Base-by-base conservation (phyloP, 345 rosid species). In the Balakata baccata region DNA sequence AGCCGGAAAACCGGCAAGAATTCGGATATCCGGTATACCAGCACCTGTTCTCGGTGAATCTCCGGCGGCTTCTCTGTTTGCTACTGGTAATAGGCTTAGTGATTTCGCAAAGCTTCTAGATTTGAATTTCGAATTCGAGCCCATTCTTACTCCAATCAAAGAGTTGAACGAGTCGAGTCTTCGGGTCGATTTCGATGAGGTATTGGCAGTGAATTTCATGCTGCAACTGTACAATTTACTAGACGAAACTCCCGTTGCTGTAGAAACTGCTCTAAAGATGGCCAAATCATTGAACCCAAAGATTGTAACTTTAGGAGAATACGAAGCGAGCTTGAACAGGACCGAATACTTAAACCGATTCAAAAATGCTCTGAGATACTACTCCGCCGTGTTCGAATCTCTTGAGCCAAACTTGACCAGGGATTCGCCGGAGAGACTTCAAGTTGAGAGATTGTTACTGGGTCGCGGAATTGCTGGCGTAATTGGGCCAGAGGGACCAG, bases 11-110 rank as follows among this genome's bases (percentile, higher is more conserved):
- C 97, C 98, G 5, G 67, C 62, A 3, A 87, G 54, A 49, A 86
- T 94, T 61, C 95, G 97, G 72, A 83, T 94, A 82, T 94, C 98
- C 1, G 97, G 97, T 52, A 88, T 92, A 70, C 98, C 98, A 3
- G 90, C 98, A 47, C 93, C 88, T 1, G 87, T 86, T 29, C 85
- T 94, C 2, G 97, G 97, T 10, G 70, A 83, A 29, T 81, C 85
- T 18, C 93, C 98, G 0, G 90, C 84, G 1, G 71, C 85, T 0
- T 88, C 97, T 2, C 78, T 94, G 2, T 7, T 72, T 18, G 93
- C 97, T 34, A 94, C 97, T 13, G 97, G 98, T 11, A 87, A 87
- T 16, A 87, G 98, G 39, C 95, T 94, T 65, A 81, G 81, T 29
- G 98, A 94, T 66, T 94, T 90, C 68, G 93, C 98, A 0, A 85